Conservation (phyloP, 1,284 basidiomycete genomes). For the Ceratobasidium sp. region DNA sequence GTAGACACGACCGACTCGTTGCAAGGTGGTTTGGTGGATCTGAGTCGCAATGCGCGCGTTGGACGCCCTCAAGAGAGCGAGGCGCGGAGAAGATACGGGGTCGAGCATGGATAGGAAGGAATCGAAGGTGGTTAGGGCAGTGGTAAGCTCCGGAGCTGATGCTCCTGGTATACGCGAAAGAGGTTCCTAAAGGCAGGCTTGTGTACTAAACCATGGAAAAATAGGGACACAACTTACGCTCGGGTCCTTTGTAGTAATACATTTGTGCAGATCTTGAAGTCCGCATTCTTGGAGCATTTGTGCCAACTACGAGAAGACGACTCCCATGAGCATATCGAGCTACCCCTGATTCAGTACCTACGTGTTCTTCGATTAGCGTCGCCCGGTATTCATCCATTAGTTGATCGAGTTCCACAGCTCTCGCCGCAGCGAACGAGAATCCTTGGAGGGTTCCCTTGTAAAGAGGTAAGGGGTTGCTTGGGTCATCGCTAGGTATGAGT, state of each 20-base stretch:
- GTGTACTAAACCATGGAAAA: background rate
- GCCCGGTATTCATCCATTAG: constrained; percentile 76
- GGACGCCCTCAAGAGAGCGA: constrained; percentile 71
- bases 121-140: constrained; percentile 71
- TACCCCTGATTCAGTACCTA: constrained; percentile 60
- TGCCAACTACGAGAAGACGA: constrained; percentile 66
- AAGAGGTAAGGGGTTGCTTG: constrained; percentile 14
- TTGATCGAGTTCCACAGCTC: constrained; percentile 69
- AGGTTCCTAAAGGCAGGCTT: constrained; percentile 57
- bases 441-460: constrained; percentile 75
- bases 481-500: constrained; percentile 20
- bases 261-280: constrained; percentile 72
- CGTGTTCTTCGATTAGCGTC: constrained; percentile 83
- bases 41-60: constrained; percentile 73
- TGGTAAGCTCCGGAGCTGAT: constrained; percentile 68
- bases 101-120: constrained; percentile 76
- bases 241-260: constrained; percentile 67
- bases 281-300: constrained; percentile 81
- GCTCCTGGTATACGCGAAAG: constrained; percentile 74
- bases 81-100: constrained; percentile 69
- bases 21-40: constrained; percentile 82
- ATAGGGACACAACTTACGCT: constrained; percentile 62
- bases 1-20: constrained; percentile 77
- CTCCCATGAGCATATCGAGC: constrained; percentile 12
- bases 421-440: constrained; percentile 78